Percentiles rank a stretch among this genome's conserved stretches.
phyloP scores from a whole-genome alignment of 805 yeast genomes.

The Kodamaea fukazawae region DNA sequence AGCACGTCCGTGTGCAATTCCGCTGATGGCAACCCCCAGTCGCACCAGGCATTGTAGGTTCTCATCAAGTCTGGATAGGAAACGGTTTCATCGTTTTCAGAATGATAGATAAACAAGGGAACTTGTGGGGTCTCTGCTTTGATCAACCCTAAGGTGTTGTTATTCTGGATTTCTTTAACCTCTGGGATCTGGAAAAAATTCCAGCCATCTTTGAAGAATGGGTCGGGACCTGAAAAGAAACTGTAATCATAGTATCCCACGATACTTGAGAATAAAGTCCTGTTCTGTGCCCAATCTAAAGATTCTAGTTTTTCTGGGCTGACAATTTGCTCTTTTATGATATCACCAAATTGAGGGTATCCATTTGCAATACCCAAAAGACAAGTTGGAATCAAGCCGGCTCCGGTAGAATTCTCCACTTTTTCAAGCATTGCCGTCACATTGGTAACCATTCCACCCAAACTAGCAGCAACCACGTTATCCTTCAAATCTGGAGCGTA shows the following conservation, averaged over 20 bases:
- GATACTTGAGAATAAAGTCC: background rate
- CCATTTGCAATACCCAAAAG: slow-evolving; percentile 30
- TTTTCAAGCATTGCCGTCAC: slow-evolving; percentile 25
- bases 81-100: slow-evolving; percentile 10
- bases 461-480: slow-evolving; percentile 27
- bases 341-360: slow-evolving; percentile 23
- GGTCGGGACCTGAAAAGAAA: slow-evolving; percentile 13
- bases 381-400: slow-evolving; percentile 31
- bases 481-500: slow-evolving; percentile 32
- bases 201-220: slow-evolving; percentile 15
- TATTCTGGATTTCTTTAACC: slow-evolving; percentile 14
- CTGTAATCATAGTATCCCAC: background rate
- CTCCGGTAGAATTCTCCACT: slow-evolving; percentile 22
- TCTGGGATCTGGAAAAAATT: slow-evolving; percentile 13
- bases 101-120: slow-evolving; percentile 13
- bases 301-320: background rate
- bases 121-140: slow-evolving; percentile 10
- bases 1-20: slow-evolving; percentile 7
- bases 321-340: background rate
- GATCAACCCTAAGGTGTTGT: slow-evolving; percentile 20
- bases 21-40: slow-evolving; percentile 8
- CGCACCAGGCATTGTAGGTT: slow-evolving; percentile 13
- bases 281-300: slow-evolving; percentile 2
- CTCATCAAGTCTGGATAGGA: slow-evolving; percentile 8
- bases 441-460: slow-evolving; percentile 37